A percentile compares a stretch with the other conserved stretches of the same genome.
Conservation (phyloP, 306 rosid species). For the Astragalus membranaceus region DNA sequence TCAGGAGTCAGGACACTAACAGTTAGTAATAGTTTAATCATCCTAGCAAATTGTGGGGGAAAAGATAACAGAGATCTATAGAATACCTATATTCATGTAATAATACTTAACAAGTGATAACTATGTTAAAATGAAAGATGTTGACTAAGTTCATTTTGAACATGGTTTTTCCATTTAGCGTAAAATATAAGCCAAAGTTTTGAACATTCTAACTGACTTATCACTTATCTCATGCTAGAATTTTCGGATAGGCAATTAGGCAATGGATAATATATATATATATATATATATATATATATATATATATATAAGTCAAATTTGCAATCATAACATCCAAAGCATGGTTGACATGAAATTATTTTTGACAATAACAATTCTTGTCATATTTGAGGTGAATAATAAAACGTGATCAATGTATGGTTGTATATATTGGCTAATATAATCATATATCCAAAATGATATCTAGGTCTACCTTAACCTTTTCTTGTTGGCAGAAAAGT, state of each 20-base stretch:
- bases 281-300: too few relatives aligned
- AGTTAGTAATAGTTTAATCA: background rate
- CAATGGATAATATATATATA: background rate
- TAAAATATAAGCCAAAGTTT: background rate
- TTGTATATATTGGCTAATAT: background rate
- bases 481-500: background rate
- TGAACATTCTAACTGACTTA: background rate
- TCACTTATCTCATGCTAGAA: background rate
- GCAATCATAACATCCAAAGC: background rate
- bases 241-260: background rate
- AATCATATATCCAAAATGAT: background rate
- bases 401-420: background rate
- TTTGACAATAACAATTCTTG: background rate
- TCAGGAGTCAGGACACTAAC: slow-evolving; percentile 8
- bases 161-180: background rate
- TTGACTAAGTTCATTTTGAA: background rate
- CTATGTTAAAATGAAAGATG: background rate
- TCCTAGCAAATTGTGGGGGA: background rate
- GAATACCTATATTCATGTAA: background rate
- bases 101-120: background rate
- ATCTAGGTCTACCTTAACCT: background rate
- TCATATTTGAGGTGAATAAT: background rate
- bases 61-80: background rate
- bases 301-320: too few relatives aligned
- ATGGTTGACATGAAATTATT: slow-evolving; percentile 6